Evolutionary conservation across 192 early-diverging fungal genomes (phyloP).

Genomic region (Dispira parvispora): DNA sequence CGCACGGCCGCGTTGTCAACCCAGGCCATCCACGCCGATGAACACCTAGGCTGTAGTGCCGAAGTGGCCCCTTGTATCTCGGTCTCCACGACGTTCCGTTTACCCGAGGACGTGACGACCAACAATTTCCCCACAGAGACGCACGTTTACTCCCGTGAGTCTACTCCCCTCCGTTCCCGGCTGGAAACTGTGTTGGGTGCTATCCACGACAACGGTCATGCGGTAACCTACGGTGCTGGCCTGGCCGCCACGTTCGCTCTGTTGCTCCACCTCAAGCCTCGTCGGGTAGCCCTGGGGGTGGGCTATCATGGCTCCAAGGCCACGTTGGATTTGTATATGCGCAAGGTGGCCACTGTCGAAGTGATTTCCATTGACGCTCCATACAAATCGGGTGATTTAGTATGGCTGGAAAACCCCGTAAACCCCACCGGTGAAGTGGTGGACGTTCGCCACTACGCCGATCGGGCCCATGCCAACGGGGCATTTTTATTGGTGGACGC

Average conservation of each 20-base stretch:
- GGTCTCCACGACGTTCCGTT: slow-evolving; percentile 36
- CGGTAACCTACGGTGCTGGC: slow-evolving; percentile 42
- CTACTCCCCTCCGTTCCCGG: slow-evolving; percentile 24
- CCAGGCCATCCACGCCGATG: slow-evolving; percentile 34
- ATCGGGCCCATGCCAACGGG: slow-evolving; percentile 27
- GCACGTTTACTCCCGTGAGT: slow-evolving; percentile 32
- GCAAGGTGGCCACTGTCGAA: slow-evolving; percentile 13
- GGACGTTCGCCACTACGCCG: slow-evolving; percentile 21
- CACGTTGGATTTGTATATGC: slow-evolving; percentile 18
- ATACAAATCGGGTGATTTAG: slow-evolving; percentile 29
- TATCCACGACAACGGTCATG: slow-evolving; percentile 32
- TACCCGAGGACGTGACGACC: slow-evolving; percentile 14
- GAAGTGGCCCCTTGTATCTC: slow-evolving; percentile 35
- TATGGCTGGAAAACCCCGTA: slow-evolving; percentile 41
- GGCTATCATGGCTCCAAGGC: slow-evolving; percentile 21
- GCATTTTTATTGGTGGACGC: slow-evolving; percentile 40
- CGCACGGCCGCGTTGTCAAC: slow-evolving; percentile 18
- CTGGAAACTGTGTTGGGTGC: slow-evolving; percentile 36
- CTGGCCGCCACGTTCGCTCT: slow-evolving; percentile 37
- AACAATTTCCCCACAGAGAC: slow-evolving; percentile 21
- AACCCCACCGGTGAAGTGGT: slow-evolving; percentile 41
- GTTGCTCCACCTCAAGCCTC: slow-evolving; percentile 32
- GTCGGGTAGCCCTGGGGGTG: slow-evolving; percentile 17
- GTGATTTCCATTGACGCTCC: slow-evolving; percentile 20
- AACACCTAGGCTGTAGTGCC: slow-evolving; percentile 18